Evolutionary conservation across 2,329 filamentous ascomycete genomes (phyloP), one percentile per base, ranked within the genome.

Genomic region (Beauveria medogensis): DNA sequence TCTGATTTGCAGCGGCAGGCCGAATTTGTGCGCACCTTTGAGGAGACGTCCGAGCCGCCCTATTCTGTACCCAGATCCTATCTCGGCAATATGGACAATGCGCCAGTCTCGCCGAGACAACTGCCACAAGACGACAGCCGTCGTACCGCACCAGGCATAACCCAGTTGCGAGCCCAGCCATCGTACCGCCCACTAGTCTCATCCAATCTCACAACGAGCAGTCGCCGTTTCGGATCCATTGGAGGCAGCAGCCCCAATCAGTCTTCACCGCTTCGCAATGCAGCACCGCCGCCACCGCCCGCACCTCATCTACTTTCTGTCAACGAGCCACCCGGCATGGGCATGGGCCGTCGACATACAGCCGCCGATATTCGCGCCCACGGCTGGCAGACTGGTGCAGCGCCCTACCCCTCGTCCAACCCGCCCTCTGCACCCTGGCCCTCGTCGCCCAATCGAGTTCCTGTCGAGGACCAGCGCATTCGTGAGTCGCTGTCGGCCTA

Each of bases 291-390:
- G 16, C 84, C 85, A n/a, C 86, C 87, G 55, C 80, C 80, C 64
- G 80, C 73, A 18, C 83, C 86, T 37, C 89, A 90, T 69, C 86
- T 86, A 40, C 78, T 87, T 22, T 82, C 87, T 20, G 78, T 83
- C 61, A 80, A 84, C 37, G 80, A 86, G 67, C 80, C 82, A 28
- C 82, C 85, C 40, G 85, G 87, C 41, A 82, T 85, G 61, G 92
- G 86, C 68, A 80, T 96, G 52, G 84, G 86, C 50, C 87, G 93
- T 64, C 85, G 93, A 63, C 94, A 99, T 74, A 99, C 94, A 2
- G 93, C 92, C 44, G 94, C 94, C 62, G 94, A 99, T 71, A 97
- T 99, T 67, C 88, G 94, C 58, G 88, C 92, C 67, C 89, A 92
- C 70, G 91, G 89, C 43, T 93, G 90, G 86, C 87, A 86, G 64